phyloP scores from a whole-genome alignment of 1,284 basidiomycete genomes.

The Tilletia indica region DNA sequence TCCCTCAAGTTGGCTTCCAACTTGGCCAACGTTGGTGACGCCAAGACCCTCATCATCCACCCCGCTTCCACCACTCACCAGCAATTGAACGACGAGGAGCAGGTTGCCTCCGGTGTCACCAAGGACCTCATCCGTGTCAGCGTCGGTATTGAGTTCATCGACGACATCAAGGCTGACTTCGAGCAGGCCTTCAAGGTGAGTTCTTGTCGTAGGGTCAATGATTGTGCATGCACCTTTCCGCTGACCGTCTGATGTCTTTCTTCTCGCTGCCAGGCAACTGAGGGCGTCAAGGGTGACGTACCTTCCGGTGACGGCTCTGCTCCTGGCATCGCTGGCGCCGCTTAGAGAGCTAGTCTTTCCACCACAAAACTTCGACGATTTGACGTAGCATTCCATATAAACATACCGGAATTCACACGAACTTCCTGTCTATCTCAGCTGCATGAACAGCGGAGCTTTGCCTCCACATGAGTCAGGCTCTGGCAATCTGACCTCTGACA shows the following conservation, averaged over 20 bases:
- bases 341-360: slow-evolving; percentile 17
- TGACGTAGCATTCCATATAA: background rate
- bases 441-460: too few species aligned
- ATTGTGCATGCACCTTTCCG: background rate
- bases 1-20: slow-evolving; percentile 72
- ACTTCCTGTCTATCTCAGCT: too few species aligned
- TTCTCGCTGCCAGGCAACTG: slow-evolving; percentile 23
- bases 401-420: too few species aligned
- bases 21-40: slow-evolving; percentile 51
- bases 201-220: background rate
- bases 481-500: too few species aligned
- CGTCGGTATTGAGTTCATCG: slow-evolving; percentile 80
- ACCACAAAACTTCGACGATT: background rate
- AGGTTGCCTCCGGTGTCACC: slow-evolving; percentile 70
- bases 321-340: slow-evolving; percentile 40
- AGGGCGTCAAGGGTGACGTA: slow-evolving; percentile 32
- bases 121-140: slow-evolving; percentile 75
- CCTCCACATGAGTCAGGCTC: too few species aligned
- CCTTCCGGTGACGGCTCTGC: slow-evolving; percentile 33
- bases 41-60: slow-evolving; percentile 60
- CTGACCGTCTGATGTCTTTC: background rate
- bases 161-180: slow-evolving; percentile 72
- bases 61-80: slow-evolving; percentile 80
- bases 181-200: slow-evolving; percentile 62
- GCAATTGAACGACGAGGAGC: slow-evolving; percentile 72